Evolutionary conservation across 2,329 filamentous ascomycete species (phyloP), one percentile per base, ranked within the genome.

Genomic region (Metarhizium humberi): DNA sequence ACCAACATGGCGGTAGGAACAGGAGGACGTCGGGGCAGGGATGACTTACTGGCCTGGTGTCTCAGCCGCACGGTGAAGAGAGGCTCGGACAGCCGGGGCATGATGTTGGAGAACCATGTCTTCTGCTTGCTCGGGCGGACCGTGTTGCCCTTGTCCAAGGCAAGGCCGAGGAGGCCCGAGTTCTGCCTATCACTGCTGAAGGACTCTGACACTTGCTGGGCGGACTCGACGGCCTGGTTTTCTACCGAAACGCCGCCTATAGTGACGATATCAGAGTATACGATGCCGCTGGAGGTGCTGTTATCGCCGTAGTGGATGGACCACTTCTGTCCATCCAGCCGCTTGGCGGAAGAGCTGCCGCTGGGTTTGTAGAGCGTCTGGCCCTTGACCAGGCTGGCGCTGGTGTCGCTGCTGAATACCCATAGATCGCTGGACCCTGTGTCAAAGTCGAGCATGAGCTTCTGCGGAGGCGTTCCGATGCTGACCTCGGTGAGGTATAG

Each of bases 61-160:
- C 81, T 80, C 48, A 92, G 75, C 57, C 86, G 79, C 29, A 85
- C 86, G 0, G 87, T 88, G 71, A 92, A 87, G 43, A 92, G 71
- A 2, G 58, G 55, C 1, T 52, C 18, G 8, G 57, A 52, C 2
- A 69, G 59, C 14, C 52, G 57, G 0, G 56, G 40, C 16, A 54
- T 51, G 32, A 65, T 63, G 36, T 67, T 73, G 53, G 68, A 67
- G 56, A 73, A 73, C 53, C 76, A 77, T 0, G 75, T 78, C 56
- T 71, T 71, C 59, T 78, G 74, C 54, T 65, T 58, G 2, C 54
- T 59, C 4, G 75, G 75, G 45, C 50, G 49, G 34, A 77, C 71
- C 0, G 70, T 73, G 63, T 77, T 78, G 54, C 75, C 64, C 20
- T 53, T 59, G 58, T 68, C 67, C 52, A 77, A 76, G 4, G 67